A percentile compares a stretch with the other conserved stretches of the same genome.
Conservation (phyloP, 441 rosid species). For the Brassica balearica region DNA sequence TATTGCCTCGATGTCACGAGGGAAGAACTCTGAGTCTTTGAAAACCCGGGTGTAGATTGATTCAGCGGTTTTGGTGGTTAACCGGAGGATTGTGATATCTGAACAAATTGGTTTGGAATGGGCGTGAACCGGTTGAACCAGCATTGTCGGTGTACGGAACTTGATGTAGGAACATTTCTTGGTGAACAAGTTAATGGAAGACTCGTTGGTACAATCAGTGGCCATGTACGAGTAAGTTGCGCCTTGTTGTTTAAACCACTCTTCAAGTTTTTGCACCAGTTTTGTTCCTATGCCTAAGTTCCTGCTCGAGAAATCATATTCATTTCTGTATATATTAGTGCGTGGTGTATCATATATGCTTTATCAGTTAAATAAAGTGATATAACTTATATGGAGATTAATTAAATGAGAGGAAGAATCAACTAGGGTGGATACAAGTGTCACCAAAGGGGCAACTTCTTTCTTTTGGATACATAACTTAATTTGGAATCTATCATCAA, state of each 20-base stretch:
- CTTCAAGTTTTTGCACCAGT: slow-evolving; percentile 60
- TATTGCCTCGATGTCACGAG: slow-evolving; percentile 56
- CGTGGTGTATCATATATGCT: neutral
- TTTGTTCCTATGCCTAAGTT: slow-evolving; percentile 69
- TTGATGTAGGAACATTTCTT: slow-evolving; percentile 57
- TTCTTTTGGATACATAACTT: slow-evolving; percentile 17
- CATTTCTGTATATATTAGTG: neutral
- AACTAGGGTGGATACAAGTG: slow-evolving; percentile 35
- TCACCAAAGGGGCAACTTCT: slow-evolving; percentile 23
- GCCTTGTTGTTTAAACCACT: slow-evolving; percentile 69
- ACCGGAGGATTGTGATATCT: slow-evolving; percentile 42
- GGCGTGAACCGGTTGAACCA: slow-evolving; percentile 80
- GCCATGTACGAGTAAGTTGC: slow-evolving; percentile 78
- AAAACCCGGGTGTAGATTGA: slow-evolving; percentile 53
- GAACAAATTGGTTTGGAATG: slow-evolving; percentile 52
- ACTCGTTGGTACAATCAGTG: slow-evolving; percentile 62
- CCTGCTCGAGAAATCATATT: slow-evolving; percentile 48
- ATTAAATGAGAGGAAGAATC: slow-evolving; percentile 1
- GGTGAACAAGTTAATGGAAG: slow-evolving; percentile 73
- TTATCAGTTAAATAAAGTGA: neutral
- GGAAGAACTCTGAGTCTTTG: slow-evolving; percentile 61
- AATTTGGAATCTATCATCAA: slow-evolving; percentile 23
- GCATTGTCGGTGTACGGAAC: slow-evolving; percentile 60
- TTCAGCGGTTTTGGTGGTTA: slow-evolving; percentile 47
- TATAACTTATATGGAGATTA: neutral